Base-by-base conservation (phyloP, 345 rosid genomes). In the Citrus medica region DNA sequence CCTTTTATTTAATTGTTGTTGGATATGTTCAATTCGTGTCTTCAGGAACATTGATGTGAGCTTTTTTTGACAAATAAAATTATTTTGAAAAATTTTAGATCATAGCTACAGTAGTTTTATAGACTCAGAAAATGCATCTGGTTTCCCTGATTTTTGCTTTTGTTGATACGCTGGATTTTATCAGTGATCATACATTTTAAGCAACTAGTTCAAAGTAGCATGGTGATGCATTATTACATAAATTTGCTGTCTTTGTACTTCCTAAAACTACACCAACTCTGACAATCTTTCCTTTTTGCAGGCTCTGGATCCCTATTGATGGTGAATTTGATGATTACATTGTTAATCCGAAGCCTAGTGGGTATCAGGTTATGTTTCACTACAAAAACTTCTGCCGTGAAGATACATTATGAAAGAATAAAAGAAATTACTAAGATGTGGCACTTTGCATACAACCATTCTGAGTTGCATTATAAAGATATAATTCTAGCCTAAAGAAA, bases 241-340 rank as follows among this genome's bases (percentile, higher is more conserved):
- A 33, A 24, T 60, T 28, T 48, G 32, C 7, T 30, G 16, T 70
- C 9, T 35, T 46, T 51, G 42, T 9, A 53, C 74, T 55, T 42
- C 27, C 46, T 32, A 9, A 27, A 42, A 7, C 9, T 55, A 3
- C 75, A 25, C 30, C 71, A 30, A 42, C 68, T 71, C 48, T 67
- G 30, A 72, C 64, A 17, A 51, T 28, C 37, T n/a, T 6, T 51
- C 75, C 71, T 71, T 51, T 67, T 17, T 66, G 78, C 91, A 91
- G 95, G 85, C 86, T 91, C 35, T 91, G 95, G 95, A 82, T 88
- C 74, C 95, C 95, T 21, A 86, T 91, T 72, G 93, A 90, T 82
- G 95, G 95, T 62, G 93, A 91, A 84, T 86, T 90, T 85, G 95
- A 91, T 83, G 95, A 91, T 82, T 91, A 91, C 80, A 88, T 91